phyloP scores from a whole-genome alignment of 441 rosid species.

The Populus hybrid region DNA sequence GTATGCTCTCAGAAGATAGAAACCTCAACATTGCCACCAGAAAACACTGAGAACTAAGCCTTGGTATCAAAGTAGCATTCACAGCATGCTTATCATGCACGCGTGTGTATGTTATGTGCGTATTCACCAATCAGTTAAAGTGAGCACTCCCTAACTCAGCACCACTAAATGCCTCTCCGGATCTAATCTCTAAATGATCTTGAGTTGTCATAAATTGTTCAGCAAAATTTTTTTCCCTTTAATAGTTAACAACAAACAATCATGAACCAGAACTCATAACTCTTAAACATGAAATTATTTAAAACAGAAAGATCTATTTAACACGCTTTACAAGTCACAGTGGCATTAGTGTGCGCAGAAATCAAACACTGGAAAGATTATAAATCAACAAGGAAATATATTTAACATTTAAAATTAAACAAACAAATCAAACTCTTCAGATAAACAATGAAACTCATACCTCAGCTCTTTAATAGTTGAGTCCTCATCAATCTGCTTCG shows the following conservation, averaged over 20 bases:
- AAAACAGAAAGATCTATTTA: background rate
- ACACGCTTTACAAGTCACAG: background rate
- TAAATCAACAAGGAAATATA: background rate
- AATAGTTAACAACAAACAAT: background rate
- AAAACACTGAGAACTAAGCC: background rate
- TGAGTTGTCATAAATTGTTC: background rate
- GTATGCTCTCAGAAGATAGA: too few relatives aligned
- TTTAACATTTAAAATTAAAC: background rate
- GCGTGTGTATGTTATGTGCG: background rate
- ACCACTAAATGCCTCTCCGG: too few relatives aligned
- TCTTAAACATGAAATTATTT: background rate
- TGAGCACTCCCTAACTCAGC: background rate
- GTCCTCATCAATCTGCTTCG: conserved; percentile 45
- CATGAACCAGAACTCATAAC: background rate
- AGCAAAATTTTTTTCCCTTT: background rate
- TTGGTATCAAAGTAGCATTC: background rate
- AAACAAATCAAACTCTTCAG: background rate
- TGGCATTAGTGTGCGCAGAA: background rate
- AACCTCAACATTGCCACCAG: too few relatives aligned
- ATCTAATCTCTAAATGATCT: background rate
- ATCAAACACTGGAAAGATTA: background rate
- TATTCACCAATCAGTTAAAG: background rate
- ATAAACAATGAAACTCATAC: conserved; percentile 27
- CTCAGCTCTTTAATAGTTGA: conserved; percentile 75
- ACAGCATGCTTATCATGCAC: background rate